These are phyloP conservation scores for Actinomortierella ambigua DNA, from an alignment of 371 early-diverging fungal species.

Conservation along the genomic window DNA sequence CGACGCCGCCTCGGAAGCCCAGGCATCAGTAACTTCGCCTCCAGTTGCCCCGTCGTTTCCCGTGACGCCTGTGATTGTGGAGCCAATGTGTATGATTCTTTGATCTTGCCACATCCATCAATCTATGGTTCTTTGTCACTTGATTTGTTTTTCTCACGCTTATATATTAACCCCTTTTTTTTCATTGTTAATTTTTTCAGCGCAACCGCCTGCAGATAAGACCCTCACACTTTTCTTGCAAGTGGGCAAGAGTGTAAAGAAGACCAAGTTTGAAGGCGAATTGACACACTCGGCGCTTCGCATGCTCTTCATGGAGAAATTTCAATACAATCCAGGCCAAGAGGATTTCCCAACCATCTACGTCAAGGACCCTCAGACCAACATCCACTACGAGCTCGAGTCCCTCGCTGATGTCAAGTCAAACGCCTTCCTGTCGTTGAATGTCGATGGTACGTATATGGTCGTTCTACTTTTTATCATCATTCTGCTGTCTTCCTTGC, in stretches of 20 bases:
- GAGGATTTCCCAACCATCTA: constrained; percentile 71
- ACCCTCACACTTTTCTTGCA: constrained; percentile 54
- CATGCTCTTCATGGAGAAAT: constrained; percentile 66
- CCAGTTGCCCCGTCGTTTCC: no score
- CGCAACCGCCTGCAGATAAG: constrained; percentile 14
- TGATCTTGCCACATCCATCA: no score
- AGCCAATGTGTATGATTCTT: no score
- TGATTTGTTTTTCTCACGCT: background rate
- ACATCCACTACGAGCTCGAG: constrained; percentile 73
- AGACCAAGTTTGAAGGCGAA: constrained; percentile 58
- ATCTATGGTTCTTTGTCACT: background rate
- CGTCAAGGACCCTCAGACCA: constrained; percentile 63
- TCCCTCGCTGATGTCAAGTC: constrained; percentile 65
- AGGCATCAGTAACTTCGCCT: no score
- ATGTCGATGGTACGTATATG: constrained; percentile 66
- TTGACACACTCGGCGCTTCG: constrained; percentile 63
- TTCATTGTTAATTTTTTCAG: background rate
- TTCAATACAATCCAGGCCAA: constrained; percentile 64
- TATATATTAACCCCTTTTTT: background rate
- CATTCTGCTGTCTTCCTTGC: no score
- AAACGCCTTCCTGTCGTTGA: constrained; percentile 66
- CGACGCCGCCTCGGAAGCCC: no score
- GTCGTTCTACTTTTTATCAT: no score
- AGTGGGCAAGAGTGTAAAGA: constrained; percentile 54
- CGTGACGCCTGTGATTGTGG: no score